Conservation (phyloP, 768 basidiomycete genomes). For the Tulasnella sp. region DNA sequence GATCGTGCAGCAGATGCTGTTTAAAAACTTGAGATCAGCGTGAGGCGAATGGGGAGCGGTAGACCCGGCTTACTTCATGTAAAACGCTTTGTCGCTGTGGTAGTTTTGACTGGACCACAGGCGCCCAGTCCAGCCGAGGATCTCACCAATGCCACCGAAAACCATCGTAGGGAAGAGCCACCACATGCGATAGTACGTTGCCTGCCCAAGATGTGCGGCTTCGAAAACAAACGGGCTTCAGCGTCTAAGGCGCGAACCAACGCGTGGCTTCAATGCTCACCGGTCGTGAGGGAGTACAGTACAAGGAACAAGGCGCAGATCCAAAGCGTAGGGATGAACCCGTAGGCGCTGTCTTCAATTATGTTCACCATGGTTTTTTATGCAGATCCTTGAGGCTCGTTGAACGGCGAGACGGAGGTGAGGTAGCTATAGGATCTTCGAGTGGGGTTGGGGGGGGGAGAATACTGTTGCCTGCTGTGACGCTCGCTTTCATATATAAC, state of each 20-base stretch:
- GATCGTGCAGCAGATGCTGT: slow-evolving; percentile 54
- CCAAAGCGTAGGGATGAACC: slow-evolving; percentile 44
- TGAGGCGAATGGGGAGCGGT: not conserved
- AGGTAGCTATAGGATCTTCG: not conserved
- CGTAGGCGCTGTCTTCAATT: slow-evolving; percentile 39
- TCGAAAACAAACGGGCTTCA: slow-evolving; percentile 37
- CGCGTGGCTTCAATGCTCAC: not conserved
- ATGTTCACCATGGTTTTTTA: not conserved
- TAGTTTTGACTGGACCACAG: slow-evolving; percentile 38
- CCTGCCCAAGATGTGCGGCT: slow-evolving; percentile 52
- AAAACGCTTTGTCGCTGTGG: slow-evolving; percentile 37
- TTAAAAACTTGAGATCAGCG: not conserved
- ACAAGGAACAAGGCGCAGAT: slow-evolving; percentile 43
- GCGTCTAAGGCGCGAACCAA: not conserved
- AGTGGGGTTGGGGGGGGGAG: not conserved
- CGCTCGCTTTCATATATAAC: not conserved
- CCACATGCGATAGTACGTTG: slow-evolving; percentile 47
- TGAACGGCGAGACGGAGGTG: not conserved
- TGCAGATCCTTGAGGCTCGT: not conserved
- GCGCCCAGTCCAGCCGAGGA: slow-evolving; percentile 54
- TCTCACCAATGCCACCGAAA: slow-evolving; percentile 50
- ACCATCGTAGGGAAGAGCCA: slow-evolving; percentile 52
- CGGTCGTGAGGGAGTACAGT: slow-evolving; percentile 38
- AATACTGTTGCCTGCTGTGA: not conserved
- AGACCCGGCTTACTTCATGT: slow-evolving; percentile 43